Percentiles rank a stretch among this genome's conserved stretches.
phyloP scores from a whole-genome alignment of 331 rosid genomes.

The Quercus tomentella region DNA sequence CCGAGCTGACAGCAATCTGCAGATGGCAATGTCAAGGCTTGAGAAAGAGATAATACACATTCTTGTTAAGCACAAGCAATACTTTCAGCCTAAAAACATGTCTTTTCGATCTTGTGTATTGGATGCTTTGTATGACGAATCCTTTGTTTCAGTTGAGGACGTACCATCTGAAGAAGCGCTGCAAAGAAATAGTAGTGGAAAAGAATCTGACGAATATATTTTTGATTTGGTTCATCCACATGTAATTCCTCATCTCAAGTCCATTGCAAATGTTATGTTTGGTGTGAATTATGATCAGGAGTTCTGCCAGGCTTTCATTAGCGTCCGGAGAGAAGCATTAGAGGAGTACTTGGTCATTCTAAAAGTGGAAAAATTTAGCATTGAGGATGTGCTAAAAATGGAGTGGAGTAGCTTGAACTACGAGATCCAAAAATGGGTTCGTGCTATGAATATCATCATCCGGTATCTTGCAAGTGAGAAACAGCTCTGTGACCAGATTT shows the following conservation, averaged over 20 bases:
- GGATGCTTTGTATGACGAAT: slow-evolving; percentile 34
- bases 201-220: slow-evolving; percentile 10
- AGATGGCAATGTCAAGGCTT: slow-evolving; percentile 55
- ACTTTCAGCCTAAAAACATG: slow-evolving; percentile 43
- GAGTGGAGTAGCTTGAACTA: slow-evolving; percentile 42
- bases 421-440: slow-evolving; percentile 54
- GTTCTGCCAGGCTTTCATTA: slow-evolving; percentile 43
- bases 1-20: slow-evolving; percentile 40
- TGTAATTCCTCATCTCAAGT: slow-evolving; percentile 41
- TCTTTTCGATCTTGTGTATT: slow-evolving; percentile 37
- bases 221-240: slow-evolving; percentile 46
- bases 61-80: slow-evolving; percentile 49
- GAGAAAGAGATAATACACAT: slow-evolving; percentile 51
- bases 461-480: slow-evolving; percentile 52
- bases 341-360: slow-evolving; percentile 47
- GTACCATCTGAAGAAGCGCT: slow-evolving; percentile 23
- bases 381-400: slow-evolving; percentile 45
- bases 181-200: slow-evolving; percentile 1
- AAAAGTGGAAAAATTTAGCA: slow-evolving; percentile 41
- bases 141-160: slow-evolving; percentile 43
- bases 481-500: slow-evolving; percentile 43
- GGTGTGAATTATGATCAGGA: slow-evolving; percentile 53
- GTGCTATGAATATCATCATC: slow-evolving; percentile 42
- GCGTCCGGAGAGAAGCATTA: slow-evolving; percentile 49
- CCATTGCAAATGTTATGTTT: slow-evolving; percentile 61